A percentile compares a stretch with the other conserved stretches of the same genome.
phyloP scores from a whole-genome alignment of 208 protist genomes.

The Leishmania tropica region DNA sequence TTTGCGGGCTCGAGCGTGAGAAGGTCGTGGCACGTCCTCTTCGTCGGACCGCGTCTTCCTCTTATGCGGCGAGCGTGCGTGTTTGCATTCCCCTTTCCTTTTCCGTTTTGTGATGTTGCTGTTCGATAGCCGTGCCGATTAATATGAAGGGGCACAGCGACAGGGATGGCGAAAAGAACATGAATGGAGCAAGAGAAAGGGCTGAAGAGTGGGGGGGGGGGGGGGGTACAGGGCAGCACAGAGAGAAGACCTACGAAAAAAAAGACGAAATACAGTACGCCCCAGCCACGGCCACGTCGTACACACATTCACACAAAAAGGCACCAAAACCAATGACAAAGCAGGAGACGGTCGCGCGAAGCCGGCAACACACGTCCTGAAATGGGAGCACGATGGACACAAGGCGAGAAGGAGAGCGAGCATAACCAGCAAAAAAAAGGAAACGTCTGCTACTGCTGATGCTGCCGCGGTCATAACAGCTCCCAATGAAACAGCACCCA shows the following conservation, averaged over 20 bases:
- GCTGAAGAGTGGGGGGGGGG: too few relatives aligned
- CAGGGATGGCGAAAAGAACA: not conserved
- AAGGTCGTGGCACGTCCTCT: not conserved
- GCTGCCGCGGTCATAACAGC: not conserved
- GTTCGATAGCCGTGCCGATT: not conserved
- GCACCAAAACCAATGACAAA: not conserved
- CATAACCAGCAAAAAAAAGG: not conserved
- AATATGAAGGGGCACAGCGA: not conserved
- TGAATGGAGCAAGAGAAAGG: not conserved
- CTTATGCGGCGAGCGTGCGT: not conserved
- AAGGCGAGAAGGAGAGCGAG: not conserved
- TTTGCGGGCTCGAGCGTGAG: not conserved
- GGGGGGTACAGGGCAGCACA: not conserved
- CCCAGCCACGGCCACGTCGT: not conserved
- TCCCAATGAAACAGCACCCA: not conserved
- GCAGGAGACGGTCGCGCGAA: not conserved
- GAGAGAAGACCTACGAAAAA: constrained; percentile 3
- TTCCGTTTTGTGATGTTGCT: not conserved
- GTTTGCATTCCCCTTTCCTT: not conserved
- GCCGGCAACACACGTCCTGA: not conserved
- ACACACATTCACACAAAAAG: not conserved
- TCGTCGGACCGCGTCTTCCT: not conserved
- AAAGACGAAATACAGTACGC: not conserved
- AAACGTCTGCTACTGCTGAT: not conserved
- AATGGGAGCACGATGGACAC: not conserved